phyloP scores from a whole-genome alignment of 306 rosid genomes.

The Cicer chorassanicum region DNA sequence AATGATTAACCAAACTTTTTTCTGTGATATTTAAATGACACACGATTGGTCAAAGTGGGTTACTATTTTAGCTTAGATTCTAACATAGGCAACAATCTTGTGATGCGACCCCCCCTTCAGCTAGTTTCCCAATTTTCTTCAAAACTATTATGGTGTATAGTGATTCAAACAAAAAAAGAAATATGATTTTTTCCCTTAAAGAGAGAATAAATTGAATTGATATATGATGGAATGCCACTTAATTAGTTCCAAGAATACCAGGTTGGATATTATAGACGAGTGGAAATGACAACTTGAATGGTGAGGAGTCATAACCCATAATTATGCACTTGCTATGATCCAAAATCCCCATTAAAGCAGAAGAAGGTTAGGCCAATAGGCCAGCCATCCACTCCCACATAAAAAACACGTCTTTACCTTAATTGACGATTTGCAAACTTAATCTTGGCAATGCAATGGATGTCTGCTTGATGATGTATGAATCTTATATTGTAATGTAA shows the following conservation, averaged over 20 bases:
- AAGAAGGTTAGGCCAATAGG: neutral
- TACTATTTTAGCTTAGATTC: constrained; percentile 18
- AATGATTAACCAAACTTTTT: constrained; percentile 31
- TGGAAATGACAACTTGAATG: constrained; percentile 21
- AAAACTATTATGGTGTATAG: neutral
- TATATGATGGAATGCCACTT: constrained; percentile 46
- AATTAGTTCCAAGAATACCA: neutral
- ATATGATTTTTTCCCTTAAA: neutral
- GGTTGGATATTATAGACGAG: constrained; percentile 3
- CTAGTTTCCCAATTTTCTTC: constrained; percentile 36
- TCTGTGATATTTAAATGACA: constrained; percentile 14
- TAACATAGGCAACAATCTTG: constrained; percentile 32
- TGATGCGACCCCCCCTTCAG: constrained; percentile 43
- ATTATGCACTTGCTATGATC: constrained; percentile 28
- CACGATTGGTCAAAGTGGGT: constrained; percentile 22
- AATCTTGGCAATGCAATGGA: neutral
- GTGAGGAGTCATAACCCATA: constrained; percentile 29
- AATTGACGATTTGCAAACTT: neutral
- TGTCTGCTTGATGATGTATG: neutral
- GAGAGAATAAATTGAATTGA: constrained; percentile 32
- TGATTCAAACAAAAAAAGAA: neutral
- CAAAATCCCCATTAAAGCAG: neutral
- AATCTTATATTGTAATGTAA: too few relatives aligned
- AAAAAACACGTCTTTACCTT: neutral
- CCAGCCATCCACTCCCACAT: neutral